These are phyloP conservation scores for Trichoderma sp. DNA, from an alignment of 2,329 filamentous ascomycete species.

Conservation along the genomic window DNA sequence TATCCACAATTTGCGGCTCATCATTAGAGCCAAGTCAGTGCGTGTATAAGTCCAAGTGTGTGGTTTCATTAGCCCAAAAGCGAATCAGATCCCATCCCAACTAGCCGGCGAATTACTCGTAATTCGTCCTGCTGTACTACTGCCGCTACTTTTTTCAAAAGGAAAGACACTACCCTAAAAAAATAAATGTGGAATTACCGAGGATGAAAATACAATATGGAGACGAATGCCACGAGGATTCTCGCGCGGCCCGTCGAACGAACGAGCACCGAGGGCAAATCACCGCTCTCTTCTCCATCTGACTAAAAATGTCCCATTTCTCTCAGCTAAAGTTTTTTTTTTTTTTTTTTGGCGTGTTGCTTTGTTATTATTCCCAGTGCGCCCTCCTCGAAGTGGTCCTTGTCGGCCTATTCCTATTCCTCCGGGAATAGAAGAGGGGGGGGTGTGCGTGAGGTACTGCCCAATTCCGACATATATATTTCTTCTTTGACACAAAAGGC, in stretches of 20 bases:
- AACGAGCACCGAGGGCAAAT: constrained; percentile 17
- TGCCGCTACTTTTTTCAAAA: not conserved
- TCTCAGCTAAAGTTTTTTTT: too few relatives aligned
- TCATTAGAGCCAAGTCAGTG: not conserved
- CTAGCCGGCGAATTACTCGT: not conserved
- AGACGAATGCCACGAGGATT: constrained; percentile 23
- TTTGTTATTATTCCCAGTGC: not conserved
- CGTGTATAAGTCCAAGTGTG: not conserved
- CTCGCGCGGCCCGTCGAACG: constrained; percentile 19
- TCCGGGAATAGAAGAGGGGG: not conserved
- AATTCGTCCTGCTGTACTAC: not conserved
- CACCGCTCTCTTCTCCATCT: constrained; percentile 9
- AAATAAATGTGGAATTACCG: not conserved
- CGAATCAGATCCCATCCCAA: not conserved
- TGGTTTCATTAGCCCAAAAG: not conserved
- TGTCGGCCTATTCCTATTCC: not conserved
- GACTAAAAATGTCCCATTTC: not conserved
- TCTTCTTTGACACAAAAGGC: not conserved
- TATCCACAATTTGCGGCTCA: constrained; percentile 14
- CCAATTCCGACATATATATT: not conserved
- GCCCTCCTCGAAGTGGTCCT: not conserved
- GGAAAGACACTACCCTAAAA: not conserved
- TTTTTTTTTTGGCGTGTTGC: not conserved
- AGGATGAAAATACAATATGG: not conserved
- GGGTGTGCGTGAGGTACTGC: not conserved